Conservation (phyloP, 495 filamentous ascomycete genomes). For the Evansstolkia leycettana region DNA sequence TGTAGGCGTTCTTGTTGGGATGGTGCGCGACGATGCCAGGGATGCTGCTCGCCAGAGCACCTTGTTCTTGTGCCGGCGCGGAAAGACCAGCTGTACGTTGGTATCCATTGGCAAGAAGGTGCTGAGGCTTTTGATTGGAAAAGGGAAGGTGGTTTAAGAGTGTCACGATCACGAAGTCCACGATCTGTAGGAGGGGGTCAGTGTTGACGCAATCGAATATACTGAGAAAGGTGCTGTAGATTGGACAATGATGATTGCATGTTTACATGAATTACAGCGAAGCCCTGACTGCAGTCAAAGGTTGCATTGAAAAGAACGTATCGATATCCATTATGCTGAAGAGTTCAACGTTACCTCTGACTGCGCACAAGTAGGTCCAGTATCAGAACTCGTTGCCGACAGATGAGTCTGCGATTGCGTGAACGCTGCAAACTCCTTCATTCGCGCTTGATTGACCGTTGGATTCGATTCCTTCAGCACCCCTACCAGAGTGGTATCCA, state of each 20-base stretch:
- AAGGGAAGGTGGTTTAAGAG: slow-evolving; percentile 50
- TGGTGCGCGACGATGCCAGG: slow-evolving; percentile 42
- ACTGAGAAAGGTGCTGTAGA: background rate
- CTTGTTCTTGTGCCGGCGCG: slow-evolving; percentile 14
- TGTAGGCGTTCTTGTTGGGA: slow-evolving; percentile 57
- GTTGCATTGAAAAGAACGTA: background rate
- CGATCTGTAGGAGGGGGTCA: slow-evolving; percentile 44
- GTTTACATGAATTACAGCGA: background rate
- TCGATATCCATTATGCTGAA: background rate
- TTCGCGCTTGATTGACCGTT: slow-evolving; percentile 25
- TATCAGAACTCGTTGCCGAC: slow-evolving; percentile 21
- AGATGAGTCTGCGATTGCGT: slow-evolving; percentile 44
- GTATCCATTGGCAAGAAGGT: slow-evolving; percentile 73
- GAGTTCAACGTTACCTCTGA: slow-evolving; percentile 41
- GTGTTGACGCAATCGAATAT: slow-evolving; percentile 1
- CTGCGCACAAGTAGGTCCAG: slow-evolving; percentile 32
- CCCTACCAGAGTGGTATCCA: slow-evolving; percentile 61
- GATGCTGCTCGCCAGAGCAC: slow-evolving; percentile 27
- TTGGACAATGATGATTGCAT: background rate
- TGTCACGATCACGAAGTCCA: slow-evolving; percentile 71
- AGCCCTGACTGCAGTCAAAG: too few relatives aligned
- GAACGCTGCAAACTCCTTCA: slow-evolving; percentile 51
- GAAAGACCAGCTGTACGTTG: slow-evolving; percentile 28
- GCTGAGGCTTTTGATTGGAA: slow-evolving; percentile 42
- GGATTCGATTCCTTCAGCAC: slow-evolving; percentile 21